Percentiles rank a stretch among this genome's conserved stretches.
phyloP scores from a whole-genome alignment of 2,329 filamentous ascomycete species.

The Colletotrichum lindemuthianum region DNA sequence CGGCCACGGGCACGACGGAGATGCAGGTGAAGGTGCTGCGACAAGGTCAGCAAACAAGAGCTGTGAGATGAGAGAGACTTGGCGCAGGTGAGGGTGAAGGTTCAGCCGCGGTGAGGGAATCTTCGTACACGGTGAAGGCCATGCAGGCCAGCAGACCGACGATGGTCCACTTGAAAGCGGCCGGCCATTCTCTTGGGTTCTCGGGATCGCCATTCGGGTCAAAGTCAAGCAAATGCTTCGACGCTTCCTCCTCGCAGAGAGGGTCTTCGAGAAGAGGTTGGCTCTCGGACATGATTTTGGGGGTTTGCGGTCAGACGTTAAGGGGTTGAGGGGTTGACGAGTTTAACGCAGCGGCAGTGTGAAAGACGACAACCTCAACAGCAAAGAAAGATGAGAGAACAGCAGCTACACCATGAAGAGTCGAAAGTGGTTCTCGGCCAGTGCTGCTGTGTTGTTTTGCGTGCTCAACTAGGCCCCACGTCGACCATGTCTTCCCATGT shows the following conservation, averaged over 20 bases:
- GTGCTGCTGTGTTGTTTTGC: constrained; percentile 7
- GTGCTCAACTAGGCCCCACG: constrained; percentile 25
- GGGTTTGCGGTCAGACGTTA: neutral
- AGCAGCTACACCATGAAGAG: constrained; percentile 1
- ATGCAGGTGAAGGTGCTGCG: constrained; percentile 67
- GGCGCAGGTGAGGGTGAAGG: neutral
- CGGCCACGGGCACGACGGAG: constrained; percentile 63
- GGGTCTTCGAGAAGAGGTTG: constrained; percentile 31
- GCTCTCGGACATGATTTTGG: constrained; percentile 16
- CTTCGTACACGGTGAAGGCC: constrained; percentile 64
- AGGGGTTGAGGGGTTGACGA: neutral
- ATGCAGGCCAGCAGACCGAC: constrained; percentile 63
- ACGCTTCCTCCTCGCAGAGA: constrained; percentile 27
- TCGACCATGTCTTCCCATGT: constrained; percentile 3
- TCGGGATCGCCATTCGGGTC: constrained; percentile 37
- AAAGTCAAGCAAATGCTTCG: constrained; percentile 35
- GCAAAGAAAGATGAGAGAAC: constrained; percentile 2
- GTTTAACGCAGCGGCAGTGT: no score
- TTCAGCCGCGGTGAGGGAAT: neutral
- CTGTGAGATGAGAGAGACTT: neutral
- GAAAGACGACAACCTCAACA: neutral
- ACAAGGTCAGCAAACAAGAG: neutral
- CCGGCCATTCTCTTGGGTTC: constrained; percentile 65
- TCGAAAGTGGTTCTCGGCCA: neutral
- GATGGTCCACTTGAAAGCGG: constrained; percentile 62